Percentiles rank a stretch among this genome's conserved stretches.
These are phyloP conservation scores for Pleodorina starrii DNA, from an alignment of 139 green algal genomes.

Conservation along the genomic window DNA sequence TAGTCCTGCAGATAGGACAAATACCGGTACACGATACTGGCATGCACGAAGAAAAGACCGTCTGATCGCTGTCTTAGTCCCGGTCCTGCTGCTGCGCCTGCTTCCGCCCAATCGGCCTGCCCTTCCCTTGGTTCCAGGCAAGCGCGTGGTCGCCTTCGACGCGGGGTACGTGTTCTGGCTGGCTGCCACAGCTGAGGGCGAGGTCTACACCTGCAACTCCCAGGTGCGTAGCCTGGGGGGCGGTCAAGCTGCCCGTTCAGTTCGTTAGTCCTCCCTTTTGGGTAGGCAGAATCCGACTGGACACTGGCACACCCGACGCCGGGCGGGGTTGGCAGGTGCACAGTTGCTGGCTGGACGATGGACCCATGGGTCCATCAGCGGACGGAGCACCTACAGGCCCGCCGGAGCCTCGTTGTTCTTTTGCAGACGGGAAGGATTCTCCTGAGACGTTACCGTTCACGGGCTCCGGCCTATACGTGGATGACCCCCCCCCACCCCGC, in stretches of 20 bases:
- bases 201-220: conserved; percentile 72
- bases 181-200: conserved; percentile 60
- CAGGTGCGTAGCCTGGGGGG: conserved; percentile 25
- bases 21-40: too few species aligned
- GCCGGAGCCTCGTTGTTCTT: too few species aligned
- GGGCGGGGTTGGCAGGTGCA: background rate
- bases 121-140: conserved; percentile 40
- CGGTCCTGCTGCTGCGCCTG: background rate
- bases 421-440: too few species aligned
- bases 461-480: too few species aligned
- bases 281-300: too few species aligned
- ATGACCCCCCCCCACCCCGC: too few species aligned
- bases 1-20: too few species aligned
- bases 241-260: background rate
- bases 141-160: conserved; percentile 65
- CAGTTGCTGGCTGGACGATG: background rate
- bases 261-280: background rate
- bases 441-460: too few species aligned
- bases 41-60: too few species aligned
- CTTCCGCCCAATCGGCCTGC: background rate
- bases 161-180: conserved; percentile 74
- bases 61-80: background rate
- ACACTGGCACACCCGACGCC: too few species aligned
- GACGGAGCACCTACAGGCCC: too few species aligned
- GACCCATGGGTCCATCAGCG: background rate